phyloP scores from a whole-genome alignment of 805 yeast genomes.

The Candida ficus region DNA sequence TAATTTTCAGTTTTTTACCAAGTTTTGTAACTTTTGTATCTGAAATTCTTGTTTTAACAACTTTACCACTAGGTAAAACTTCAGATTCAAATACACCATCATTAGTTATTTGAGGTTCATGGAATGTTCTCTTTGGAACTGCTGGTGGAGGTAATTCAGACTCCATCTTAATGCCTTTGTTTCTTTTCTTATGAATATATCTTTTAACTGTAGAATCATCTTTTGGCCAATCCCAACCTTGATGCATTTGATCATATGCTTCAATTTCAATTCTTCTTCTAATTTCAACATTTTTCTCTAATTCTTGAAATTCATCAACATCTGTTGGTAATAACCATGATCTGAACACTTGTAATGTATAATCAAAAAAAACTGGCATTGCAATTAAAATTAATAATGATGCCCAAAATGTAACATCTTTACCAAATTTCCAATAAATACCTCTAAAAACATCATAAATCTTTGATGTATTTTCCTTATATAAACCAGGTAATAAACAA shows the following conservation, averaged over 20 bases:
- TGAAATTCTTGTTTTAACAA: constrained; percentile 38
- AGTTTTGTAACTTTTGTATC: constrained; percentile 27
- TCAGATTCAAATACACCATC: constrained; percentile 43
- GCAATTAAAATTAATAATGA: constrained; percentile 50
- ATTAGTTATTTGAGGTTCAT: constrained; percentile 5
- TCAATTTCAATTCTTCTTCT: constrained; percentile 66
- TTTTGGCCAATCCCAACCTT: constrained; percentile 68
- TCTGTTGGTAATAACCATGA: constrained; percentile 60
- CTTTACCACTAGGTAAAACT: constrained; percentile 69
- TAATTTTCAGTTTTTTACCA: constrained; percentile 36
- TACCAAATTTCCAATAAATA: constrained; percentile 66
- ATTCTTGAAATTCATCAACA: constrained; percentile 69
- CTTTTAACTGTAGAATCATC: constrained; percentile 34
- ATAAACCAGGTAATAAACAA: constrained; percentile 65
- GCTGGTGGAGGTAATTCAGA: constrained; percentile 39
- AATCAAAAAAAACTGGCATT: constrained; percentile 63
- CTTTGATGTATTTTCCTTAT: constrained; percentile 43
- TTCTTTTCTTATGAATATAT: constrained; percentile 20
- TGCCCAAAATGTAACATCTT: constrained; percentile 86
- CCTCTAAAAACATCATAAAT: constrained; percentile 73
- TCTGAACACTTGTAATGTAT: constrained; percentile 53
- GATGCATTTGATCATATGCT: constrained; percentile 67
- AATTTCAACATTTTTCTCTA: constrained; percentile 66
- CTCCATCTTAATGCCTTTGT: constrained; percentile 23
- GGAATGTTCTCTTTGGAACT: constrained; percentile 24